A percentile compares a stretch with the other conserved stretches of the same genome.
Conservation (phyloP, 192 early-diverging fungal species). For the Pilaira anomala region DNA sequence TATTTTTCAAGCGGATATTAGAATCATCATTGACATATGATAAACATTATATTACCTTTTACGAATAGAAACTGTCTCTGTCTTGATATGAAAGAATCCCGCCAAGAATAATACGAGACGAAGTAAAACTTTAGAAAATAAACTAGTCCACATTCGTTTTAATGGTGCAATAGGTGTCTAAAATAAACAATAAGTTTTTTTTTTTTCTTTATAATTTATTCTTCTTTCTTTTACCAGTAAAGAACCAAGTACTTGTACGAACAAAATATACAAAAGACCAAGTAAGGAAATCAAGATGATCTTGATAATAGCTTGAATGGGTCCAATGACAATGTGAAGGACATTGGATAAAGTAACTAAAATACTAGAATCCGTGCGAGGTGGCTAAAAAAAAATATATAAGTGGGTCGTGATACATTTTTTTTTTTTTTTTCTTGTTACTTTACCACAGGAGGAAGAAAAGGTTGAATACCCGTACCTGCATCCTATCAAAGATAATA, state of each 20-base stretch:
- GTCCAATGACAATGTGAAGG: conserved; percentile 44
- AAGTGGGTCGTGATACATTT: neutral
- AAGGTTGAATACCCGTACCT: conserved; percentile 89
- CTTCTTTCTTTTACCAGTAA: conserved; percentile 37
- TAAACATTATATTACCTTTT: conserved; percentile 50
- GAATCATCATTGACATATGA: no score
- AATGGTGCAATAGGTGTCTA: conserved; percentile 24
- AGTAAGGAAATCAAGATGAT: conserved; percentile 35
- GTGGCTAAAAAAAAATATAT: conserved; percentile 34
- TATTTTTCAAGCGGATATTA: neutral
- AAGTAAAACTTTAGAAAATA: conserved; percentile 39
- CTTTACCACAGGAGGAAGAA: conserved; percentile 70
- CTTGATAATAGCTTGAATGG: conserved; percentile 43
- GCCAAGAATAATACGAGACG: conserved; percentile 61
- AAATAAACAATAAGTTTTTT: neutral
- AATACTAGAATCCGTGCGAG: conserved; percentile 41
- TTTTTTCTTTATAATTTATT: neutral
- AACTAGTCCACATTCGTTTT: conserved; percentile 34
- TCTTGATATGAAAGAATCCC: conserved; percentile 75
- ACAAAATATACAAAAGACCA: conserved; percentile 38
- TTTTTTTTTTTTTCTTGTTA: neutral
- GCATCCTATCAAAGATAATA: conserved; percentile 44
- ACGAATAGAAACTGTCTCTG: conserved; percentile 60
- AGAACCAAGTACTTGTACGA: conserved; percentile 43
- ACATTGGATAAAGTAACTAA: conserved; percentile 28